Percentiles rank a stretch among this genome's conserved stretches.
Conservation (phyloP, 768 basidiomycete species). For the Boletus pseudopeckii region DNA sequence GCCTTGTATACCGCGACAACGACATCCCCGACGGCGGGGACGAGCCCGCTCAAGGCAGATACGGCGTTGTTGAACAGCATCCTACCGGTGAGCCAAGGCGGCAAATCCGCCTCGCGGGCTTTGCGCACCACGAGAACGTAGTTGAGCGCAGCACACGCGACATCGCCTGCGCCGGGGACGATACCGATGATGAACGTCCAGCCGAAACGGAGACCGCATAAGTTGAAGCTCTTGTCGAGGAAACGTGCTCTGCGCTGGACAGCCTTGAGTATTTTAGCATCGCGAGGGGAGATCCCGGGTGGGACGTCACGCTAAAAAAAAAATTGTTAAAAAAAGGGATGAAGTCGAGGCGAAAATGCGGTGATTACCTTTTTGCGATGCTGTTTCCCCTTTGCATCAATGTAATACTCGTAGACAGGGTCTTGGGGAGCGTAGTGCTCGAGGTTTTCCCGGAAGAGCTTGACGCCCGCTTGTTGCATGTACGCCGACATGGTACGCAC, state of each 20-base stretch:
- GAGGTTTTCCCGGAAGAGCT: slow-evolving; percentile 62
- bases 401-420: slow-evolving; percentile 58
- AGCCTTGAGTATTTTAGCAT: slow-evolving; percentile 68
- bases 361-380: slow-evolving; percentile 34
- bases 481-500: slow-evolving; percentile 22
- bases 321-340: no score
- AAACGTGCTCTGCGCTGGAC: slow-evolving; percentile 77
- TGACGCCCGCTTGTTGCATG: slow-evolving; percentile 47
- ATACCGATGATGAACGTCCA: slow-evolving; percentile 83
- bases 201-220: slow-evolving; percentile 82
- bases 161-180: slow-evolving; percentile 67
- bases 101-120: slow-evolving; percentile 68
- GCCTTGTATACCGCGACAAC: slow-evolving; percentile 77
- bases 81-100: slow-evolving; percentile 58
- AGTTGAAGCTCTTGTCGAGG: slow-evolving; percentile 81
- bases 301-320: slow-evolving; percentile 62
- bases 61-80: slow-evolving; percentile 80
- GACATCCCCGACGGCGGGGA: slow-evolving; percentile 77
- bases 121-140: slow-evolving; percentile 77
- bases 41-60: slow-evolving; percentile 58
- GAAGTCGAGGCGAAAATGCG: slow-evolving; percentile 2
- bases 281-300: slow-evolving; percentile 71
- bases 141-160: slow-evolving; percentile 59
- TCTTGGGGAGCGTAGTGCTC: slow-evolving; percentile 68
- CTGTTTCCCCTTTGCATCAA: slow-evolving; percentile 27